Base-by-base conservation (phyloP, 805 yeast genomes). In the Monosporozyma aerobia region DNA sequence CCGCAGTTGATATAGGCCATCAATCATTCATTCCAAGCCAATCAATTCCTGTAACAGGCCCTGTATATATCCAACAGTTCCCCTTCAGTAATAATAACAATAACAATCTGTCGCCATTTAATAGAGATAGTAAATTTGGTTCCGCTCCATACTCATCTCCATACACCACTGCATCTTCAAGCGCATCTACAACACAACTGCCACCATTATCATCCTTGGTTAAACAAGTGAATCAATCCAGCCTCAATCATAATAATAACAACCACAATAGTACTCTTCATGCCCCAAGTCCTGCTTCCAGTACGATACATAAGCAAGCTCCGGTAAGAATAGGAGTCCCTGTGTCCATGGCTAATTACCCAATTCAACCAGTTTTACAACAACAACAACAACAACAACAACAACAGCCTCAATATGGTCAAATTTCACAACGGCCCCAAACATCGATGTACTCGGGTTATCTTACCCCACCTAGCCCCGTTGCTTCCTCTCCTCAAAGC, bases 141-240 rank as follows among this genome's bases (percentile, higher is more conserved):
- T 16, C 8, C 3, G 25, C 11, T 5, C 25, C 25, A 27, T 27
- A 27, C 7, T 27, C 29, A 39, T 16, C 43, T 3, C 43, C 43
- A 39, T 19, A 22, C 5, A 6, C 25, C 4, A 16, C 43, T 13
- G 25, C 43, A 39, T 39, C 25, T 9, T 6, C 10, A 7, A 22
- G 32, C 13, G 23, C 45, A 43, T 23, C 29, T 8, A 11, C n/a
- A 3, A 48, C 39, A 10, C 50, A 30, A 10, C 23, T 51, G 29
- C 53, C 53, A n/a, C 46, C 53, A 23, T 41, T 51, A 22, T 37
- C 53, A 6, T 40, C 53, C 8, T 19, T 51, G 16, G 50, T 51
- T 23, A 16, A 43, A 9, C 16, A 5, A 16, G 40, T 16, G 16
- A 23, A 47, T 3, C 23, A 41, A 48, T 43, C 45, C 27, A 43